A percentile compares a stretch with the other conserved stretches of the same genome.
phyloP scores from a whole-genome alignment of 2,329 filamentous ascomycete species.

The Clarireedia monteithiana region DNA sequence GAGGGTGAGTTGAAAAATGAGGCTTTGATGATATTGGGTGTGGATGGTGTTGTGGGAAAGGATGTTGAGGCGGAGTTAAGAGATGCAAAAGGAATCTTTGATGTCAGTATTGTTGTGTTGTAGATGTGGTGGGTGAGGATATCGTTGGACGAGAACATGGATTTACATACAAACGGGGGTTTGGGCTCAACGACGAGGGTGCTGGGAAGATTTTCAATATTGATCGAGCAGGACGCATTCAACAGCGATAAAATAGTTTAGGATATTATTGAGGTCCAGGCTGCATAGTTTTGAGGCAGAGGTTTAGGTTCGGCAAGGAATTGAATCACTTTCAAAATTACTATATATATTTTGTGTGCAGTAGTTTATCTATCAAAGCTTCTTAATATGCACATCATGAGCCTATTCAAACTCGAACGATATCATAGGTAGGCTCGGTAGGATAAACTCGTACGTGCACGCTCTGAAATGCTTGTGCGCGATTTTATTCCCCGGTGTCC shows the following conservation, averaged over 20 bases:
- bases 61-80: constrained; percentile 44
- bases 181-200: too few relatives aligned
- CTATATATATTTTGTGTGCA: too few relatives aligned
- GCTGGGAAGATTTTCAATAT: too few relatives aligned
- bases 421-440: background rate
- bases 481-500: background rate
- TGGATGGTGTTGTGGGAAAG: constrained; percentile 56
- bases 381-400: background rate
- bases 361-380: too few relatives aligned
- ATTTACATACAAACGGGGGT: too few relatives aligned
- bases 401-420: background rate
- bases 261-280: too few relatives aligned
- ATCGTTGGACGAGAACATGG: background rate
- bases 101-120: constrained; percentile 43
- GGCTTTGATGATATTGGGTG: constrained; percentile 74
- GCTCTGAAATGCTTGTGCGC: background rate
- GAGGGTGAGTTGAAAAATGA: constrained; percentile 44
- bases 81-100: constrained; percentile 44
- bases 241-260: too few relatives aligned
- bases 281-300: too few relatives aligned
- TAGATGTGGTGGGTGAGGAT: constrained; percentile 1
- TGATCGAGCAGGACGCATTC: too few relatives aligned
- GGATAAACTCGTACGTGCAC: too few relatives aligned
- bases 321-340: too few relatives aligned
- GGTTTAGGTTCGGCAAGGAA: too few relatives aligned